Evolutionary conservation across 2,329 filamentous ascomycete genomes (phyloP).

Genomic region (Alternaria alternata): DNA sequence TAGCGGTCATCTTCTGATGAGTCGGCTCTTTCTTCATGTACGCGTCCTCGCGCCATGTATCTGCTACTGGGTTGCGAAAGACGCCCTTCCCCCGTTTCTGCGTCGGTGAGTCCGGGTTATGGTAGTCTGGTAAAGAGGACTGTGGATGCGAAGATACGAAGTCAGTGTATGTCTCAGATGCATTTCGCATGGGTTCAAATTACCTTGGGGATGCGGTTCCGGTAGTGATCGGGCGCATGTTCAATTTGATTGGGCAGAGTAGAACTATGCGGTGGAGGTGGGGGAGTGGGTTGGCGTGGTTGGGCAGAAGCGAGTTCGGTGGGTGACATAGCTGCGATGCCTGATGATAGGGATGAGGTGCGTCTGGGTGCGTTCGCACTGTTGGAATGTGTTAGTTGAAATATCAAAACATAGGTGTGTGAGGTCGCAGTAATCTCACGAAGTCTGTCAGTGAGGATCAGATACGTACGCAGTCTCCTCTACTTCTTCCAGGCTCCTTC

Average conservation of each 20-base stretch:
- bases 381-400: neutral
- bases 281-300: slow-evolving; percentile 2
- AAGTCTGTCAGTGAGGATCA: neutral
- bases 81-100: slow-evolving; percentile 7
- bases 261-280: neutral
- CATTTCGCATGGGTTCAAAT: neutral
- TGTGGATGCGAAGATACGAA: neutral
- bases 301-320: neutral
- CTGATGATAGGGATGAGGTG: slow-evolving; percentile 5
- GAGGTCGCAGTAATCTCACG: too few relatives aligned
- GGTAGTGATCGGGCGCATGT: slow-evolving; percentile 8
- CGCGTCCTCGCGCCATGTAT: slow-evolving; percentile 17
- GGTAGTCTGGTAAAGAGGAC: slow-evolving; percentile 7
- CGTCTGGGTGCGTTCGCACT: neutral
- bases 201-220: neutral
- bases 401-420: neutral
- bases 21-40: slow-evolving; percentile 5
- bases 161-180: neutral
- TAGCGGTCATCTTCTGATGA: neutral
- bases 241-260: slow-evolving; percentile 5
- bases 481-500: slow-evolving; percentile 8
- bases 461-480: slow-evolving; percentile 10
- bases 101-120: slow-evolving; percentile 2
- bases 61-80: slow-evolving; percentile 12
- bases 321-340: slow-evolving; percentile 2